phyloP scores from a whole-genome alignment of 2,329 filamentous ascomycete genomes.

The Zymoseptoria brevis region DNA sequence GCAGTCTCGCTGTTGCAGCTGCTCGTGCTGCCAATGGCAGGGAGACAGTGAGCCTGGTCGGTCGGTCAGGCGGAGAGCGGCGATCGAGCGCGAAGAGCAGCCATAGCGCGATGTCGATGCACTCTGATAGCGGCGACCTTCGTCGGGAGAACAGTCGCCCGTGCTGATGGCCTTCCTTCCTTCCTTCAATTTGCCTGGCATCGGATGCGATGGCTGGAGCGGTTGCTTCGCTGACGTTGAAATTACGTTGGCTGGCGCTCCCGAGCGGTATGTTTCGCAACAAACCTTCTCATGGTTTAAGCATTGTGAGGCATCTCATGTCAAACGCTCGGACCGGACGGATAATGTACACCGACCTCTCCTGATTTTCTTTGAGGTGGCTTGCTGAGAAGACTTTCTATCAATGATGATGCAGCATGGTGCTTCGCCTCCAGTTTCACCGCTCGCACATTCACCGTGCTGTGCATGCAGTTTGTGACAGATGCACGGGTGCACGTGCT shows the following conservation, averaged over 20 bases:
- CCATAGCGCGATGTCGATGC: background rate
- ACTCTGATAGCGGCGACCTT: background rate
- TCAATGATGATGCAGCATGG: background rate
- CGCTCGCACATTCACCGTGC: background rate
- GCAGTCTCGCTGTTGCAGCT: slow-evolving; percentile 5
- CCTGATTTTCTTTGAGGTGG: background rate
- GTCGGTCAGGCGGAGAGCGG: background rate
- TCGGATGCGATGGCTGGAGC: background rate
- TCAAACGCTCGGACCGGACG: background rate
- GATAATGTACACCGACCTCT: background rate
- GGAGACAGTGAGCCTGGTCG: background rate
- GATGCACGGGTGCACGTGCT: background rate
- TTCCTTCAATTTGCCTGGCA: background rate
- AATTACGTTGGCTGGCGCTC: background rate
- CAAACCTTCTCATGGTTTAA: background rate
- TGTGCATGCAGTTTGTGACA: background rate
- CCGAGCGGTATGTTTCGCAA: background rate
- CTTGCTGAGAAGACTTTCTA: background rate
- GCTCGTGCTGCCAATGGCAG: slow-evolving; percentile 15
- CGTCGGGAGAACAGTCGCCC: slow-evolving; percentile 5
- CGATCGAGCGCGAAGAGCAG: slow-evolving; percentile 1
- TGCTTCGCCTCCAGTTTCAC: background rate
- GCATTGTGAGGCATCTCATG: background rate
- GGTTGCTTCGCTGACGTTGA: background rate
- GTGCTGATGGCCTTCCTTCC: background rate